Percentiles rank a stretch among this genome's conserved stretches.
Conservation (phyloP, 768 basidiomycete species). For the Trametes cubensis region DNA sequence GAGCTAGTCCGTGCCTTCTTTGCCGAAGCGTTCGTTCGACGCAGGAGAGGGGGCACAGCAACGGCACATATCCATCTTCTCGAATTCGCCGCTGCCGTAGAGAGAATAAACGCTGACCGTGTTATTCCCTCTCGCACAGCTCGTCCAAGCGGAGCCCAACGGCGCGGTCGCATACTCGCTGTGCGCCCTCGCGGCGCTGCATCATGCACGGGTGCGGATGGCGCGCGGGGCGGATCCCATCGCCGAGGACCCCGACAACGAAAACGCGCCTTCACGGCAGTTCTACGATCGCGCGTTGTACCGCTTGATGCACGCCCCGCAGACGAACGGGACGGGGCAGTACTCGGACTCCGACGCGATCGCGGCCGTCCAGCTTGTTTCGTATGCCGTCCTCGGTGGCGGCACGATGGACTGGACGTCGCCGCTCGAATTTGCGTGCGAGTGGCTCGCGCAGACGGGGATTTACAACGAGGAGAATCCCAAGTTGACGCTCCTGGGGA, state of each 20-base stretch:
- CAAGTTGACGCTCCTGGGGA: slow-evolving; percentile 54
- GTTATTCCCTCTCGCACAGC: slow-evolving; percentile 34
- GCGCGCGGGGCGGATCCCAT: slow-evolving; percentile 47
- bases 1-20: too few relatives aligned
- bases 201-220: slow-evolving; percentile 62
- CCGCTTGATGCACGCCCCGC: slow-evolving; percentile 38
- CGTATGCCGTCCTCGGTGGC: slow-evolving; percentile 71
- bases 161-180: slow-evolving; percentile 75
- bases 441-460: slow-evolving; percentile 74
- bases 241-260: slow-evolving; percentile 53
- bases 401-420: slow-evolving; percentile 70
- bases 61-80: background rate
- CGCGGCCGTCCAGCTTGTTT: slow-evolving; percentile 77
- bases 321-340: slow-evolving; percentile 55
- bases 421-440: slow-evolving; percentile 69
- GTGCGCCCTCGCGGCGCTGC: slow-evolving; percentile 75
- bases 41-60: too few relatives aligned
- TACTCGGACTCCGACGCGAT: slow-evolving; percentile 73
- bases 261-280: slow-evolving; percentile 61
- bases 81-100: background rate
- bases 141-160: slow-evolving; percentile 64
- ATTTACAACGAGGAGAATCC: slow-evolving; percentile 68
- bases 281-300: slow-evolving; percentile 67
- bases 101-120: slow-evolving; percentile 18
- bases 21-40: too few relatives aligned